Evolutionary conservation across 495 filamentous ascomycete species (phyloP), one percentile per base, ranked within the genome.

Genomic region (Cudoniella acicularis): DNA sequence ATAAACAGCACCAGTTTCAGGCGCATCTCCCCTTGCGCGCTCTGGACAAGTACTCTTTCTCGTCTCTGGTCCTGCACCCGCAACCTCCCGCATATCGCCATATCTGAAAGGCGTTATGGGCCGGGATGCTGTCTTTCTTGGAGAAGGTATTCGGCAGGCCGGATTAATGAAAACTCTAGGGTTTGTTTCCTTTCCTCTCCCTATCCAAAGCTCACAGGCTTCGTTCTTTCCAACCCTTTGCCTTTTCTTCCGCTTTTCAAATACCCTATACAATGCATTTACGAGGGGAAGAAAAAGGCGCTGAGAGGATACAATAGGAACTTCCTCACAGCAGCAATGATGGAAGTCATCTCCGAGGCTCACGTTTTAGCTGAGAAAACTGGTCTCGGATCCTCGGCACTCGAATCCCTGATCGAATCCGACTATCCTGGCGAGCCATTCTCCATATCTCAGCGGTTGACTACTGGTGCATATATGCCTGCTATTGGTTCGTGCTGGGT

Each of bases 291-390:
- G n/a, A n/a, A 13, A 36, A 36, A 36, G 30, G 13, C 6, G 30
- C 30, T 36, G 30, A 36, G 4, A 36, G 4, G 13, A 36, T 36
- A 13, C 30, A 6, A 6, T 13, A 36, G 30, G 13, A 36, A 36
- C 30, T 36, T 36, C 13, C 30, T 36, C 30, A 36, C 30, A 36
- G 30, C 30, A 36, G 30, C 30, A 4, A 6, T 57, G 17, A 57
- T 57, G 78, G 76, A 80, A 66, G 70, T 76, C 1, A 76, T 81
- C 41, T 75, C 75, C 4, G 80, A 83, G 64, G 75, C 77, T 1
- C 79, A 83, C 58, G 77, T 81, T 21, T 78, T 83, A 59, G 79
- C 79, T 18, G 79, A 81, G 63, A 78, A 78, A 63, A 77, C 77
- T 0, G 79, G 78, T 1, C 71, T 84, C 3, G 79, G 79, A n/a